Conservation (phyloP, 1,139 yeast species). For the Pichia sp. region DNA sequence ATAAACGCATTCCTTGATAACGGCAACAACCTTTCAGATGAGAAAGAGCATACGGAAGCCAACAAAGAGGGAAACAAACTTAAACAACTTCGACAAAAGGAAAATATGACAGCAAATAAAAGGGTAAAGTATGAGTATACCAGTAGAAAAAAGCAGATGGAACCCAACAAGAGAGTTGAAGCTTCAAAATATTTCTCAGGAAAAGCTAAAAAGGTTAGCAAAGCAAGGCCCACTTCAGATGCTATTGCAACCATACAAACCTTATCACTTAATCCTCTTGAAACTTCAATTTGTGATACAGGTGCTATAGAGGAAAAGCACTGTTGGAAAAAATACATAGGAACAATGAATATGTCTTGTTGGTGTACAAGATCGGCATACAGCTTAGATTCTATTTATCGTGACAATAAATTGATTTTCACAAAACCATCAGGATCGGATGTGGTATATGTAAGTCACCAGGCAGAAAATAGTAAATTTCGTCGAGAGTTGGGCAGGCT, state of each 20-base stretch:
- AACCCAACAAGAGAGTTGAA: not conserved
- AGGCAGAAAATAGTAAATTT: slow-evolving; percentile 13
- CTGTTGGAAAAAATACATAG: slow-evolving; percentile 43
- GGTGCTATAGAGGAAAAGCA: not conserved
- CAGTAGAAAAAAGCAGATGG: slow-evolving; percentile 12
- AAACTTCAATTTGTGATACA: not conserved
- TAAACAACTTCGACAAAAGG: not conserved
- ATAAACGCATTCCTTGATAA: slow-evolving; percentile 28
- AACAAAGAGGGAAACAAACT: not conserved
- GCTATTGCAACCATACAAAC: too few relatives aligned
- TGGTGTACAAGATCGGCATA: slow-evolving; percentile 81
- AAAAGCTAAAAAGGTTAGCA: not conserved
- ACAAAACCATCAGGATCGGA: slow-evolving; percentile 23
- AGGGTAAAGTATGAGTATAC: slow-evolving; percentile 10
- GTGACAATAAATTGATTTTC: slow-evolving; percentile 44
- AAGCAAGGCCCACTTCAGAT: too few relatives aligned
- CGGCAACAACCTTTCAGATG: slow-evolving; percentile 7
- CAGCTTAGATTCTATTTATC: slow-evolving; percentile 37
- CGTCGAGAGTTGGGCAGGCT: slow-evolving; percentile 69
- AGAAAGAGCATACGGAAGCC: not conserved
- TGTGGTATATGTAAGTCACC: slow-evolving; percentile 24
- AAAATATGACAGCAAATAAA: not conserved
- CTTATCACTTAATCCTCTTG: not conserved
- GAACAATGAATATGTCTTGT: slow-evolving; percentile 67
- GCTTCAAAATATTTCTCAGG: not conserved